A percentile compares a stretch with the other conserved stretches of the same genome.
These are phyloP conservation scores for Backusella parvicylindrica DNA, from an alignment of 192 early-diverging fungal genomes.

Conservation along the genomic window DNA sequence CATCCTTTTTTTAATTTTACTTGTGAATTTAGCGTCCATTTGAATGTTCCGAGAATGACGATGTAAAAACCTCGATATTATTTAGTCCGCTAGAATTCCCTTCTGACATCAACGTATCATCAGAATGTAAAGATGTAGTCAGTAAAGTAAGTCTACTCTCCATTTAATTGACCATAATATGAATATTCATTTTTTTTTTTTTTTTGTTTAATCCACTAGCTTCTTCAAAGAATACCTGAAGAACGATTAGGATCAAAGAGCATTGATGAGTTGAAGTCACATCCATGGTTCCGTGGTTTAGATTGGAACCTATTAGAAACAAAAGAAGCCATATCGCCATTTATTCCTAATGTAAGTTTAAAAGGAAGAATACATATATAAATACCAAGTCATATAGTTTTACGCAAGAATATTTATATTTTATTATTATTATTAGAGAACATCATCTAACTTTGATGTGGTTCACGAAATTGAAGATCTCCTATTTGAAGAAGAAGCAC, in stretches of 20 bases:
- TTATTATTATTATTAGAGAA: conserved; percentile 44
- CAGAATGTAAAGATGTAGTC: conserved; percentile 51
- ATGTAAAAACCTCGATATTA: conserved; percentile 66
- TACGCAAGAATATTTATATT: not conserved
- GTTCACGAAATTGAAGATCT: conserved; percentile 96
- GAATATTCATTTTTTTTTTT: not conserved
- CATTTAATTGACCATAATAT: conserved; percentile 26
- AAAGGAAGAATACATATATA: not conserved
- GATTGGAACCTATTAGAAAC: conserved; percentile 15
- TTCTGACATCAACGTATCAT: conserved; percentile 32
- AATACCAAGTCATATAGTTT: not conserved
- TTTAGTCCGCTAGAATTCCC: conserved; percentile 61
- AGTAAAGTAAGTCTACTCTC: conserved; percentile 35
- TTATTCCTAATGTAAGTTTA: conserved; percentile 20
- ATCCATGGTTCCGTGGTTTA: conserved; percentile 18
- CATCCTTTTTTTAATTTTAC: not conserved
- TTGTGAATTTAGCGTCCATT: conserved; percentile 68
- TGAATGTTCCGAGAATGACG: conserved; percentile 74
- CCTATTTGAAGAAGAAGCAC: conserved; percentile 90
- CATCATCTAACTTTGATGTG: conserved; percentile 91
- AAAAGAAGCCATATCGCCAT: conserved; percentile 12
- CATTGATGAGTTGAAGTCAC: not conserved
- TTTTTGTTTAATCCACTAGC: not conserved
- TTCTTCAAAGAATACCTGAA: not conserved
- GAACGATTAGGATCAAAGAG: conserved; percentile 4